Conservation (phyloP, 768 basidiomycete genomes). For the Tulasnella sp. region DNA sequence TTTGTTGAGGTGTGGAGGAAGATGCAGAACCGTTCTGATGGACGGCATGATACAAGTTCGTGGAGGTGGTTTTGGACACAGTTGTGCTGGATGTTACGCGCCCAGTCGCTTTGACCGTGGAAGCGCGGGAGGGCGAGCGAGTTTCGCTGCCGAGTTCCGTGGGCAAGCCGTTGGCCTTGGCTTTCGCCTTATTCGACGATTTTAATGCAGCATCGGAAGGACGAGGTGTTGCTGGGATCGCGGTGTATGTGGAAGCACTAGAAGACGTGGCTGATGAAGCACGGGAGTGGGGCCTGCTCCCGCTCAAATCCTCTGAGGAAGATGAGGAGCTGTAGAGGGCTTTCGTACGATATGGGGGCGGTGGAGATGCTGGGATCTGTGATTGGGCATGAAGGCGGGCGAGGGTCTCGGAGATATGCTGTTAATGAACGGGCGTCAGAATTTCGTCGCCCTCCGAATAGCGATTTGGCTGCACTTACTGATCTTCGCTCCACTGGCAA, state of each 20-base stretch:
- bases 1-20: slow-evolving; percentile 39
- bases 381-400: slow-evolving; percentile 37
- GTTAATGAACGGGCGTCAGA: slow-evolving; percentile 44
- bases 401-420: slow-evolving; percentile 34
- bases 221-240: slow-evolving; percentile 58
- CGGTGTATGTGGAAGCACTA: slow-evolving; percentile 70
- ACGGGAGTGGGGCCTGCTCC: background rate
- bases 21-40: slow-evolving; percentile 40
- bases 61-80: background rate
- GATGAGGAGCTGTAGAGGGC: background rate
- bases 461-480: slow-evolving; percentile 50
- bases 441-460: slow-evolving; percentile 38
- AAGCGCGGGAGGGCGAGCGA: slow-evolving; percentile 24
- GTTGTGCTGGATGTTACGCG: background rate
- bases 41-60: slow-evolving; percentile 28
- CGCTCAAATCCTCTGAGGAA: background rate
- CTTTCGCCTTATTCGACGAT: slow-evolving; percentile 39
- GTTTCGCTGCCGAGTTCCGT: background rate
- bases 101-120: slow-evolving; percentile 20
- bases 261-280: slow-evolving; percentile 25
- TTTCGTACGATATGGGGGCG: slow-evolving; percentile 15
- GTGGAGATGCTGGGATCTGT: slow-evolving; percentile 32
- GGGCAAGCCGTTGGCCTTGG: slow-evolving; percentile 37
- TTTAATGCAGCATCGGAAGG: slow-evolving; percentile 40
- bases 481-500: slow-evolving; percentile 54